Evolutionary conservation across 139 green algal genomes (phyloP).

Genomic region (Diplosphaera chodatii): DNA sequence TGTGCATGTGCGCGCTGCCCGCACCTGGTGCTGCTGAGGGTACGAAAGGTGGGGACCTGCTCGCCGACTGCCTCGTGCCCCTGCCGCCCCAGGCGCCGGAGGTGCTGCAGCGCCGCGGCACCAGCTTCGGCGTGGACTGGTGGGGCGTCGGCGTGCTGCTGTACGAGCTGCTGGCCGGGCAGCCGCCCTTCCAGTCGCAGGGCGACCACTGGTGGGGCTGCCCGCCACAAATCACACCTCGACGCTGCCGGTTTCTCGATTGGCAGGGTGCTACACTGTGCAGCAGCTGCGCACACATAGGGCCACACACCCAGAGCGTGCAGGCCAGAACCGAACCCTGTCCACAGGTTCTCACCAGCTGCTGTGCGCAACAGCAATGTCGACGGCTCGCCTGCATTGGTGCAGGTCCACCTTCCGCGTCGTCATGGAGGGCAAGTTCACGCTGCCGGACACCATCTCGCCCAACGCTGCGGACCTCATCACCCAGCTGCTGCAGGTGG

Average conservation of each 20-base stretch:
- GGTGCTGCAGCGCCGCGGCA: conserved; percentile 72
- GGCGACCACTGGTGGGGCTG: conserved; percentile 47
- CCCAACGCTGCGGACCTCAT: conserved; percentile 65
- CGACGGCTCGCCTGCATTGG: too few relatives aligned
- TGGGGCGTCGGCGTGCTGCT: conserved; percentile 80
- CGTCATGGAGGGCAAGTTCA: conserved; percentile 64
- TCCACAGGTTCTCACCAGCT: too few relatives aligned
- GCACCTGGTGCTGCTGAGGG: too few relatives aligned
- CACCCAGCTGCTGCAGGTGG: conserved; percentile 66
- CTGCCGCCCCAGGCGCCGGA: conserved; percentile 63
- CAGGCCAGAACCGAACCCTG: too few relatives aligned
- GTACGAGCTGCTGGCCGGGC: conserved; percentile 75
- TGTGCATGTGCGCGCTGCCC: too few relatives aligned
- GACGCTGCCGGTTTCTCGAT: too few relatives aligned
- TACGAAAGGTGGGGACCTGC: too few relatives aligned
- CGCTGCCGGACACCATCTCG: conserved; percentile 66
- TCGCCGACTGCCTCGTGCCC: too few relatives aligned
- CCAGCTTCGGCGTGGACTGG: conserved; percentile 66
- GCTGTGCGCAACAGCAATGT: too few relatives aligned
- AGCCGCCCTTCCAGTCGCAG: conserved; percentile 67
- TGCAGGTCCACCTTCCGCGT: conserved; percentile 55
- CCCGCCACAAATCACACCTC: too few relatives aligned
- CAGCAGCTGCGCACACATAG: conserved; percentile 47
- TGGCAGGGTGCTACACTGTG: conserved; percentile 24
- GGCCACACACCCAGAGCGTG: too few relatives aligned